Evolutionary conservation across 768 basidiomycete genomes (phyloP).

Genomic region (Epithele typhae): DNA sequence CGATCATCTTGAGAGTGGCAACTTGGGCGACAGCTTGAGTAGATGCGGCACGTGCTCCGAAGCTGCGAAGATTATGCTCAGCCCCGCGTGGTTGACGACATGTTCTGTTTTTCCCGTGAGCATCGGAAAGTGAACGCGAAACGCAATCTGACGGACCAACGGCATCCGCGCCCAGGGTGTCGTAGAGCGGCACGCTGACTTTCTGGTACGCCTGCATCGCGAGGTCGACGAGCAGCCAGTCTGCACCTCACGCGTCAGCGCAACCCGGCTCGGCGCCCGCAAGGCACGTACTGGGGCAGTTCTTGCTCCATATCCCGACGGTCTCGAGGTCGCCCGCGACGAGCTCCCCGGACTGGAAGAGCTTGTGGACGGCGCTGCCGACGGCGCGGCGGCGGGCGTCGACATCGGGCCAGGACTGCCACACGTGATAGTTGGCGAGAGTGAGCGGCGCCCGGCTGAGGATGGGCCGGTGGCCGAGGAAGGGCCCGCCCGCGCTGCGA

Average conservation of each 20-base stretch:
- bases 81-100: slow-evolving; percentile 80
- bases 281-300: slow-evolving; percentile 61
- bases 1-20: slow-evolving; percentile 69
- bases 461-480: slow-evolving; percentile 67
- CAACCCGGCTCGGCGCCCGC: neutral
- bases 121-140: neutral
- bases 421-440: slow-evolving; percentile 64
- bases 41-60: slow-evolving; percentile 72
- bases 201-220: slow-evolving; percentile 80
- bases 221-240: slow-evolving; percentile 92
- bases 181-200: slow-evolving; percentile 87
- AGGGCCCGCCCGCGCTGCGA: slow-evolving; percentile 42
- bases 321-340: slow-evolving; percentile 61
- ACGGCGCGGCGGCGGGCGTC: slow-evolving; percentile 66
- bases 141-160: no score
- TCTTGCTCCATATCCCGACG: slow-evolving; percentile 82
- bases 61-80: slow-evolving; percentile 77
- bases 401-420: slow-evolving; percentile 75
- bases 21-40: slow-evolving; percentile 59
- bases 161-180: slow-evolving; percentile 87
- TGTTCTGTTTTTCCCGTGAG: no score
- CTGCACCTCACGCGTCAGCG: slow-evolving; percentile 31
- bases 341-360: slow-evolving; percentile 60
- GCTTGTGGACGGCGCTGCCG: slow-evolving; percentile 66
- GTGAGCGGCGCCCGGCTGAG: slow-evolving; percentile 63